A percentile compares a stretch with the other conserved stretches of the same genome.
Evolutionary conservation across 192 early-diverging fungal genomes (phyloP).

Genomic region (Chytriomyces hyalinus): DNA sequence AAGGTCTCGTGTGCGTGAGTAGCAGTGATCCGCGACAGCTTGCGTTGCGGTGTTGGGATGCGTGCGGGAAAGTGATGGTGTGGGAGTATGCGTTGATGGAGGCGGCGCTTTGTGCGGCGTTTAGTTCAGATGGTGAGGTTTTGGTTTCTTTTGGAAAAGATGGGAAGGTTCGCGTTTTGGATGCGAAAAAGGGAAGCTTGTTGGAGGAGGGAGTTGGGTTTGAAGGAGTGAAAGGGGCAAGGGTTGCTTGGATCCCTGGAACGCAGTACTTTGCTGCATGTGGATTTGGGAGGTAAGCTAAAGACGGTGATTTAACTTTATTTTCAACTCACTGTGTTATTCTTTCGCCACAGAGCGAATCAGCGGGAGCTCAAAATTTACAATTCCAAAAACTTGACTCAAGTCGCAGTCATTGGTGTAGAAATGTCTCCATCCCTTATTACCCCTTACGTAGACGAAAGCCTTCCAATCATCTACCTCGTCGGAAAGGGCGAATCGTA

Average conservation of each 20-base stretch:
- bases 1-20: constrained; percentile 61
- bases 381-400: constrained; percentile 36
- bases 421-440: constrained; percentile 81
- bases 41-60: constrained; percentile 62
- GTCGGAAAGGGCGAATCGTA: constrained; percentile 67
- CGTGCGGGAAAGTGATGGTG: constrained; percentile 25
- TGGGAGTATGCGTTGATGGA: constrained; percentile 36
- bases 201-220: constrained; percentile 66
- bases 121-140: constrained; percentile 63
- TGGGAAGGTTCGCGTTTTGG: constrained; percentile 71
- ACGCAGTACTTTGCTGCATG: constrained; percentile 55
- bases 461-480: constrained; percentile 12
- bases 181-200: constrained; percentile 63
- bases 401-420: constrained; percentile 33
- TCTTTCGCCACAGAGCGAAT: constrained; percentile 54
- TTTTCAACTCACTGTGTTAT: background rate
- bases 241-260: constrained; percentile 72
- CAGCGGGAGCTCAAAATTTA: constrained; percentile 70
- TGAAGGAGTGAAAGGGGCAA: constrained; percentile 65
- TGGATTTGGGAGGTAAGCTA: constrained; percentile 65
- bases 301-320: background rate
- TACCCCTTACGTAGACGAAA: constrained; percentile 66
- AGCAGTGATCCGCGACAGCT: constrained; percentile 63
- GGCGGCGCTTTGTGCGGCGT: constrained; percentile 36
- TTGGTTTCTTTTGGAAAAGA: constrained; percentile 72